A percentile compares a stretch with the other conserved stretches of the same genome.
Conservation (phyloP, 805 yeast species). For the Saccharomycopsis javanensis region DNA sequence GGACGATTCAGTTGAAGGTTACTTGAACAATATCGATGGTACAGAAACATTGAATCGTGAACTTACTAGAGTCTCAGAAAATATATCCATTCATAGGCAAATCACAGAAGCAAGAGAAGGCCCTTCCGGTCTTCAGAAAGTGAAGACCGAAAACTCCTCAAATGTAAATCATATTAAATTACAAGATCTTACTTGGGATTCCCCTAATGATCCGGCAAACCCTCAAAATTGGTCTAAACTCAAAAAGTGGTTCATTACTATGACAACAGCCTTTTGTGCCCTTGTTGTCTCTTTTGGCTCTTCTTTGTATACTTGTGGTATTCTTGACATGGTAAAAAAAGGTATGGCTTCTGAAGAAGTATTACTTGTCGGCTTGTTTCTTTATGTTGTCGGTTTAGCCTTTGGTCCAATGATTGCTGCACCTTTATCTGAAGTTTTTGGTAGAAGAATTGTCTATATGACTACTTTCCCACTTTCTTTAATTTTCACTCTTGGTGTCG, state of each 20-base stretch:
- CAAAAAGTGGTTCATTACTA: conserved; percentile 58
- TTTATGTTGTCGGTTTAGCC: conserved; percentile 63
- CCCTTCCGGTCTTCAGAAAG: neutral
- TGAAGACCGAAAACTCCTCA: neutral
- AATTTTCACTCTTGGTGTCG: conserved; percentile 69
- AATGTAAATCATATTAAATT: conserved; percentile 24
- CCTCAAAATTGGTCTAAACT: conserved; percentile 60
- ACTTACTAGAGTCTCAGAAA: conserved; percentile 6
- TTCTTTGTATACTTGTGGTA: conserved; percentile 58
- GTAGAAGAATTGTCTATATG: conserved; percentile 54
- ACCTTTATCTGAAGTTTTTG: conserved; percentile 61
- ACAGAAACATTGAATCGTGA: conserved; percentile 9
- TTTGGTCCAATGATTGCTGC: conserved; percentile 64
- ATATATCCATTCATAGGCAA: conserved; percentile 6
- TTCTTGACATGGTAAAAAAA: conserved; percentile 39
- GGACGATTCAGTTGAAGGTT: neutral
- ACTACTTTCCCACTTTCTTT: conserved; percentile 54
- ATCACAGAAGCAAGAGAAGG: conserved; percentile 2
- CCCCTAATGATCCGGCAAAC: conserved; percentile 48
- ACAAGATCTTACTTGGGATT: conserved; percentile 46
- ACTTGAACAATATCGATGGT: conserved; percentile 18
- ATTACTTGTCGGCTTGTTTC: conserved; percentile 57
- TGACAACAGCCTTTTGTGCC: conserved; percentile 56
- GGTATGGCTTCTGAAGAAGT: conserved; percentile 52
- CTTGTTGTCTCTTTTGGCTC: conserved; percentile 68